Conservation (phyloP, 495 filamentous ascomycete genomes). For the Penicillium ucsense region DNA sequence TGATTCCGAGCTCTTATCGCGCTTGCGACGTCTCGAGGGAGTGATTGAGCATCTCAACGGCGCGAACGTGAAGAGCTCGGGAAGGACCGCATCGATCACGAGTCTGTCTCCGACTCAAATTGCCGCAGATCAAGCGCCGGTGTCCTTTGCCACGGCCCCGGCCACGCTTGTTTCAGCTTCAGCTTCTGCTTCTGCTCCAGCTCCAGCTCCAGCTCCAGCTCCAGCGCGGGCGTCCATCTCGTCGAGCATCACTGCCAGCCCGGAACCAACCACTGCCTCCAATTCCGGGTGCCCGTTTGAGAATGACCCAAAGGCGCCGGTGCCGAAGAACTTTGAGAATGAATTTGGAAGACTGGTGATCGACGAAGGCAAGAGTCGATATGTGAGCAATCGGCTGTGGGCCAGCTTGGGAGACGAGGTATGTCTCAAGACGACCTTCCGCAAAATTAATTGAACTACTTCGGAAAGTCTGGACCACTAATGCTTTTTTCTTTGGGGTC, state of each 20-base stretch:
- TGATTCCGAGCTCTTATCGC: conserved; percentile 68
- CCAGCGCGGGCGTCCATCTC: too few species aligned
- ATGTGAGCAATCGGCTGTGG: conserved; percentile 87
- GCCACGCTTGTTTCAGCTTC: not conserved
- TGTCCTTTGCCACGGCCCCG: not conserved
- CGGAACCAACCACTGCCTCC: conserved; percentile 6
- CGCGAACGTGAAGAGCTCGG: conserved; percentile 19
- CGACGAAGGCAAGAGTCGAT: conserved; percentile 70
- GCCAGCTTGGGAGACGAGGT: conserved; percentile 82
- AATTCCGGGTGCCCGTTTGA: conserved; percentile 19
- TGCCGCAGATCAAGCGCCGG: not conserved
- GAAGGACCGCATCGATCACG: conserved; percentile 1
- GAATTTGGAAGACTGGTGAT: conserved; percentile 77
- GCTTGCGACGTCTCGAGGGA: conserved; percentile 68
- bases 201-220: not conserved
- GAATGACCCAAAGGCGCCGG: conserved; percentile 18
- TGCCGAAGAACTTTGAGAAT: conserved; percentile 38
- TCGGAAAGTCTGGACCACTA: not conserved
- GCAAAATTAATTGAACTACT: not conserved
- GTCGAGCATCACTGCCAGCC: not conserved
- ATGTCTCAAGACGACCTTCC: conserved; percentile 1
- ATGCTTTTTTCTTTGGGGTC: not conserved
- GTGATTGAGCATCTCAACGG: conserved; percentile 57
- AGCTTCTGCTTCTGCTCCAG: not conserved
- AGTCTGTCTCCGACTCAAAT: conserved; percentile 5